phyloP scores from a whole-genome alignment of 2,329 filamentous ascomycete genomes.

The Grosmannia huntii region DNA sequence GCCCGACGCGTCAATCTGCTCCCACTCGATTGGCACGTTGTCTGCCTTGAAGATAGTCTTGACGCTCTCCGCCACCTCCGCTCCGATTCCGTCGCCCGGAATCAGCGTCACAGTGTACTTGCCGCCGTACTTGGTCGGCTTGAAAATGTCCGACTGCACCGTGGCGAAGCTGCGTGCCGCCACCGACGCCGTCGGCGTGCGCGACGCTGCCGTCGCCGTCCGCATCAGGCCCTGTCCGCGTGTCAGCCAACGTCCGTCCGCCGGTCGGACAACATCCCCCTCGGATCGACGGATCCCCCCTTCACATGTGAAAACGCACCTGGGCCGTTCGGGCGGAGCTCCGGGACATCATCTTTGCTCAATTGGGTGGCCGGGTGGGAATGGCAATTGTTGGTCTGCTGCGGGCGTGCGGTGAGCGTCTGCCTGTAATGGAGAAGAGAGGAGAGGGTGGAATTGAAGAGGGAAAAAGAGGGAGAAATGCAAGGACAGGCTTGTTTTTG shows the following conservation, averaged over 20 bases:
- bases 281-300: neutral
- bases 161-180: constrained; percentile 56
- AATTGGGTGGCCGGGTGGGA: constrained; percentile 10
- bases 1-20: constrained; percentile 92
- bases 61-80: constrained; percentile 94
- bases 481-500: neutral
- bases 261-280: neutral
- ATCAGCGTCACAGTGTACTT: constrained; percentile 99
- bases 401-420: neutral
- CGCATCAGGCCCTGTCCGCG: constrained; percentile 35
- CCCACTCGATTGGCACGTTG: constrained; percentile 97
- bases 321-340: constrained; percentile 43
- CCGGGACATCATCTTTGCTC: constrained; percentile 43
- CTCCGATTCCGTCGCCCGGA: constrained; percentile 96
- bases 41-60: constrained; percentile 99
- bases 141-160: constrained; percentile 91
- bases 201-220: constrained; percentile 25
- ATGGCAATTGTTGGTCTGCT: neutral
- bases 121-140: constrained; percentile 96
- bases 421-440: neutral
- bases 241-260: constrained; percentile 3
- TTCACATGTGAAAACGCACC: constrained; percentile 27
- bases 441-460: neutral
- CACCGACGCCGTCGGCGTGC: constrained; percentile 12
- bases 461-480: constrained; percentile 1